Evolutionary conservation across 495 filamentous ascomycete species (phyloP), one percentile per base, ranked within the genome.

Genomic region (Astrothelium subdiscretum): DNA sequence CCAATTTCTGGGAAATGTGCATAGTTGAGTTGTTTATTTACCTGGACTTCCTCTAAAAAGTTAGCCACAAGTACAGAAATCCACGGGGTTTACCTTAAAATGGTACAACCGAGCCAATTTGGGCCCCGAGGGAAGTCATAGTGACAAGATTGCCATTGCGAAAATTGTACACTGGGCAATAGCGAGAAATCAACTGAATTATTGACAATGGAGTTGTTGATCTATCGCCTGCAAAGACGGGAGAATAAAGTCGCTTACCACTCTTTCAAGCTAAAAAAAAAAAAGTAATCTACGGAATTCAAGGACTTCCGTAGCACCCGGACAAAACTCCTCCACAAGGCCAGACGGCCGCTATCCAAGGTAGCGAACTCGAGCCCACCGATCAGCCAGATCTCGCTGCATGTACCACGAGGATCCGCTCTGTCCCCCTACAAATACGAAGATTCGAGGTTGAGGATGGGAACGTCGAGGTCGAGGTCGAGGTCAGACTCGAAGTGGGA

Each of bases 1-100:
- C 82, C 66, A 99, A 80, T 81, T 96, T 97, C 65, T 95, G 87
- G 61, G 83, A 87, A 80, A 99, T 92, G 79, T 97, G 95, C 85
- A 88, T 88, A 52, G 57, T 31, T 22, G 59, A 29, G 15, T 11
- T 29, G 20, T 27, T 54, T 54, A 32, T 11, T 24, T 24, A 38
- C 15, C 1, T 8, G 15, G 35, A 38, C 8, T 38, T 15, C 8
- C 8, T 15, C 15, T 38, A 38, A 15, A 38, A 15, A 38, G 15
- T 8, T 8, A 38, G 35, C 8, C 8, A 15, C 0, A 15, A 15
- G 35, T 8, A 38, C 35, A 8, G 8, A 38, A 38, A 38, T 6
- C n/a, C n/a, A n/a, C n/a, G n/a, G n/a, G n/a, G n/a, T n/a, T n/a
- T n/a, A n/a, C n/a, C n/a, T n/a, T n/a, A n/a, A n/a, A n/a, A n/a